Evolutionary conservation across 306 rosid genomes (phyloP), one percentile per base, ranked within the genome.

Genomic region (Sesbania bispinosa): DNA sequence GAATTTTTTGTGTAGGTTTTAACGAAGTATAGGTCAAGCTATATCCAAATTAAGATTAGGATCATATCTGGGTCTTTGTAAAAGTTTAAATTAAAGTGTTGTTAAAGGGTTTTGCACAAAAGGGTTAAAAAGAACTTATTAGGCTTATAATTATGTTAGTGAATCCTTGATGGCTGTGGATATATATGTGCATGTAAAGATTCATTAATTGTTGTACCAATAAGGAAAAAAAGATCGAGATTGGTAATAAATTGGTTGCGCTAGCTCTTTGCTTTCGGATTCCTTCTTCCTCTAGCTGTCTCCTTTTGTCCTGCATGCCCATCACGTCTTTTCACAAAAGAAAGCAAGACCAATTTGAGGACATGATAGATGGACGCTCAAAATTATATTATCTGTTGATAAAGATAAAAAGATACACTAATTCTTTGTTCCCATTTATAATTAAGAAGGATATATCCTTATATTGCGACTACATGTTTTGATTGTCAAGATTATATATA

Each of bases 221-320:
- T n/a, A n/a, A n/a, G n/a, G n/a, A n/a, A n/a, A n/a, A n/a, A n/a
- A n/a, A n/a, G n/a, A n/a, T n/a, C n/a, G n/a, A n/a, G n/a, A n/a
- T n/a, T n/a, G n/a, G n/a, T n/a, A n/a, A n/a, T n/a, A n/a, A n/a
- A n/a, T n/a, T n/a, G n/a, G n/a, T n/a, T 41, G 39, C 39, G 2
- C 14, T 14, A 15, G 15, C 26, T 2, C 29, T 35, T 16, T 57
- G 24, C 46, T 1, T 35, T 59, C 7, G 4, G 13, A 57, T 57
- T 57, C 63, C 41, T 61, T 41, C 55, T 57, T 58, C 54, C 57
- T 55, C 41, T 70, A 11, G 32, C 27, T 55, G 75, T 53, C 75
- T 69, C 53, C 75, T 41, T 45, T 71, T 71, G 76, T 55, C 76
- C 66, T 71, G 39, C 41, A 62, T 41, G 43, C 43, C 61, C 30